Base-by-base conservation (phyloP, 2,329 filamentous ascomycete species). In the Xylariales sp. region DNA sequence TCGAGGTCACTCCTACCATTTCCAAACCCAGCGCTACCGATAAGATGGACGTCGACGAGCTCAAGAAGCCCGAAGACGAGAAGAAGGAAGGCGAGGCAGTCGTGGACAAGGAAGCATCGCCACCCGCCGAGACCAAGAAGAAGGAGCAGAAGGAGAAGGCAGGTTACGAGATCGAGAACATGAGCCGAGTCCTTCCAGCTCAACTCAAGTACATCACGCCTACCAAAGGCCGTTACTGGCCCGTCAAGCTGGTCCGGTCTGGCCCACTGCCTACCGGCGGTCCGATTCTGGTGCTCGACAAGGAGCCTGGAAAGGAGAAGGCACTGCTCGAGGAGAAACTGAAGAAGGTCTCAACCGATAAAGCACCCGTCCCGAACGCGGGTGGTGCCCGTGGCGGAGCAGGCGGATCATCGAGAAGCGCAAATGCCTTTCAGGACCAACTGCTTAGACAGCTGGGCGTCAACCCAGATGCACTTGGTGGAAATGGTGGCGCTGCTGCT, bases 141-240 rank as follows among this genome's bases (percentile, higher is more conserved):
- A 94, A 93, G 74, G 71, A 73, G 0, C 89, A 96, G 66, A 94
- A 93, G 71, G 93, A 98, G 70, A 97, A 95, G 78, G 78, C 95
- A 45, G 93, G 93, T 52, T 96, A 93, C 61, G 89, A 96, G 50
- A 78, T 98, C 47, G 87, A 93, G 60, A 98, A 98, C 72, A 94
- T 98, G 88, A 94, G 86, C 41, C 80, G 93, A 54, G 89, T 98
- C 25, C 78, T 98, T 35, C 93, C 90, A 1, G 80, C 81, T 34
- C 93, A 98, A 69, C 78, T 97, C 58, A 95, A 95, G 71, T 96
- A 91, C 64, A 88, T 98, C 58, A 95, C 82, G 64, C 95, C 98
- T 74, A 81, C 88, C 36, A 79, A 87, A 49, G 86, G 87, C 33
- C 83, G 94, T 53, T 98, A 96, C 67, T 88, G 86, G 73, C 91